Conservation (phyloP, 345 rosid species). For the Geranium brycei region DNA sequence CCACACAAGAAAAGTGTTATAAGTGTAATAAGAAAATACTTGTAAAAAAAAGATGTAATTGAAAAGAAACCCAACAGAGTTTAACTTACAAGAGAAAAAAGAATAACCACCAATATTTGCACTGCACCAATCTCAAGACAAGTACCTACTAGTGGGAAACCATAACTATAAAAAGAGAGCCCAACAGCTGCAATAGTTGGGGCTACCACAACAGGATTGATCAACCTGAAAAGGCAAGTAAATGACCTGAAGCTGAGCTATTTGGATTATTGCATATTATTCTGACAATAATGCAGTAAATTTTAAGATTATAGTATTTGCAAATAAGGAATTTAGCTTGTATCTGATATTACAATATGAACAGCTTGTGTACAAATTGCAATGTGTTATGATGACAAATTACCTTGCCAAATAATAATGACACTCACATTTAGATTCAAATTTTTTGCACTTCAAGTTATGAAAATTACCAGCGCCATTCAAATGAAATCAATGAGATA, state of each 20-base stretch:
- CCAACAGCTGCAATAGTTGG: slow-evolving; percentile 99
- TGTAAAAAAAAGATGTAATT: background rate
- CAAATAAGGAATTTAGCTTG: background rate
- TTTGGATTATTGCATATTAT: background rate
- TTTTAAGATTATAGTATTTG: background rate
- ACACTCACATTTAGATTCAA: background rate
- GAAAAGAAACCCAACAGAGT: background rate
- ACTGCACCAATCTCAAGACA: slow-evolving; percentile 83
- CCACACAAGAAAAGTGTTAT: background rate
- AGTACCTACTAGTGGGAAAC: slow-evolving; percentile 80
- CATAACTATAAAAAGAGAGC: slow-evolving; percentile 87
- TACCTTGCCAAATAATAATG: background rate
- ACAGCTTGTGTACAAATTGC: background rate
- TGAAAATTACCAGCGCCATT: background rate
- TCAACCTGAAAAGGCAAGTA: slow-evolving; percentile 39
- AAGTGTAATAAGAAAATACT: background rate
- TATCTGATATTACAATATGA: background rate
- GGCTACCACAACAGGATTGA: slow-evolving; percentile 96
- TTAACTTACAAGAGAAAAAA: slow-evolving; percentile 81
- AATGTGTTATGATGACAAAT: background rate
- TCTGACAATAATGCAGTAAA: background rate
- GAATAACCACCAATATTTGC: slow-evolving; percentile 69
- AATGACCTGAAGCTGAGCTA: slow-evolving; percentile 3
- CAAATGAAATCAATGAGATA: background rate
- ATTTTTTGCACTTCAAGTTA: too few species aligned